A percentile compares a stretch with the other conserved stretches of the same genome.
Evolutionary conservation across 2,329 filamentous ascomycete species (phyloP).

Genomic region (Lizonia empirigonia): DNA sequence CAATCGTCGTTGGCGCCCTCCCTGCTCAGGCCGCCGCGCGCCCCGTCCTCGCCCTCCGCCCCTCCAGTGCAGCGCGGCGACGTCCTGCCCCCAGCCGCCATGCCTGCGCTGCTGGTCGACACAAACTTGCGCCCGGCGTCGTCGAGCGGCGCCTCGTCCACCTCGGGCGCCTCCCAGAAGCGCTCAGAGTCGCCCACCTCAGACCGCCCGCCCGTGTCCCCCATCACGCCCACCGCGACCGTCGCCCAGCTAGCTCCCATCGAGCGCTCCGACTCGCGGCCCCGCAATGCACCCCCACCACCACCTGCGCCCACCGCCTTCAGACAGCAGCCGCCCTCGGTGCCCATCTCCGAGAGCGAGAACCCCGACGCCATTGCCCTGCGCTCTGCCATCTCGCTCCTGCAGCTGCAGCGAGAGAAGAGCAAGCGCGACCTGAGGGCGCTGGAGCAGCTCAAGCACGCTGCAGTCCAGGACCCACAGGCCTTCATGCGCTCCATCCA

Average conservation of each 20-base stretch:
- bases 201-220: conserved; percentile 48
- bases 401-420: conserved; percentile 83
- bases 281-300: conserved; percentile 37
- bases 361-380: conserved; percentile 90
- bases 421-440: conserved; percentile 75
- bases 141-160: conserved; percentile 34
- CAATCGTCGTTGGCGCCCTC: no score
- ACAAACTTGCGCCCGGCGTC: conserved; percentile 33
- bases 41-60: conserved; percentile 5
- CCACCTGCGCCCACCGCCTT: conserved; percentile 36
- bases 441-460: conserved; percentile 71
- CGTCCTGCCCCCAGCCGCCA: conserved; percentile 36
- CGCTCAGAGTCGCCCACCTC: conserved; percentile 42
- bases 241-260: conserved; percentile 44
- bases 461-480: conserved; percentile 72
- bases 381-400: conserved; percentile 79
- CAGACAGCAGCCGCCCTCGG: conserved; percentile 51
- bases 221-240: conserved; percentile 48
- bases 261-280: conserved; percentile 31
- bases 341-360: conserved; percentile 55
- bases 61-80: conserved; percentile 21
- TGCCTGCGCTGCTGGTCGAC: conserved; percentile 47
- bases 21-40: conserved; percentile 5
- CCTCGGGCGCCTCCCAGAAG: conserved; percentile 25
- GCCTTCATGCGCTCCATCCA: conserved; percentile 73